Base-by-base conservation (phyloP, 1,284 basidiomycete genomes). In the Ceratobasidium sp. region DNA sequence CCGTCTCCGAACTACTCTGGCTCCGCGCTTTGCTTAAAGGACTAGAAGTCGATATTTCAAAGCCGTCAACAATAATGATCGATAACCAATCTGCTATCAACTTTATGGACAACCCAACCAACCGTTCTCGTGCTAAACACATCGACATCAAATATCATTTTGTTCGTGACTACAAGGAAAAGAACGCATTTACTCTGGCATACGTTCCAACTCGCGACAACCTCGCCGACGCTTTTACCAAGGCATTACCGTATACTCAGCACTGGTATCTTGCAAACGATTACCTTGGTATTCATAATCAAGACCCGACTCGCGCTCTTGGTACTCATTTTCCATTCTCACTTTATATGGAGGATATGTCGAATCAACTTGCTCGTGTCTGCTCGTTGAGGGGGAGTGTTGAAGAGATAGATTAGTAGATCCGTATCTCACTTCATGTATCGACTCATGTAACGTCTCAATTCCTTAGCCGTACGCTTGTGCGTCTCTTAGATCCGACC, bases 181-280 rank as follows among this genome's bases (percentile, higher is more conserved):
- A 57, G 0, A 59, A 60, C 0, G 16, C 57, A 2, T 46, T 79
- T 26, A 2, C 21, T 1, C 30, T 78, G 1, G 3, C 46, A 1
- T 76, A 76, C 26, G 65, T 79, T 2, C 61, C 74, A 6, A 76
- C 76, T 28, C 21, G 14, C 14, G 64, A 74, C 1, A 78, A 75
- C 34, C 12, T 73, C 1, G 74, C 79, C 0, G 75, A 78, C 26
- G 59, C 76, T 6, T 72, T 79, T 36, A 79, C 78, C 0, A 79
- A 79, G 58, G 16, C 60, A 16, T 26, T 62, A 5, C 41, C 48
- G 71, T 2, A 45, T 36, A 9, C 60, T 10, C 43, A 45, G 43
- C 32, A 39, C 21, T 59, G 57, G 57, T 41, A 59, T 21, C 36
- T 59, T 5, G 57, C 57, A 4, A 59, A 59, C 36, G 12, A 9